Percentiles rank a stretch among this genome's conserved stretches.
Conservation (phyloP, 306 rosid genomes). For the Trifolium subterraneum region DNA sequence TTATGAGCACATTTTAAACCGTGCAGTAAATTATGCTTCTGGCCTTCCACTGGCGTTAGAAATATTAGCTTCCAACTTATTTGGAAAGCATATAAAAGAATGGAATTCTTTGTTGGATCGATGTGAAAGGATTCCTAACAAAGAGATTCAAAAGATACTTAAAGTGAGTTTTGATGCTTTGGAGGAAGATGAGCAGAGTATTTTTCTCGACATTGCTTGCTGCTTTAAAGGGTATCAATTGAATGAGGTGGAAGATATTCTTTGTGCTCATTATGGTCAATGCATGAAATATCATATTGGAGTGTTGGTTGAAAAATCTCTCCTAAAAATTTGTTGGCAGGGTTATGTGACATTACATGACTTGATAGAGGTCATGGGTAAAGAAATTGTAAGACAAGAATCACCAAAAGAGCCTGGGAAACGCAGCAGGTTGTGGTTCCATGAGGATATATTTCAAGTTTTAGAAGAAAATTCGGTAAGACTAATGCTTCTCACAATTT, state of each 20-base stretch:
- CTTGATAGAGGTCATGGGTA: conserved; percentile 19
- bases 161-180: conserved; percentile 28
- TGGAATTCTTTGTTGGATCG: conserved; percentile 10
- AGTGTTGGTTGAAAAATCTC: neutral
- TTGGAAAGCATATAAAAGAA: neutral
- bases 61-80: conserved; percentile 33
- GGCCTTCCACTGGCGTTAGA: conserved; percentile 42
- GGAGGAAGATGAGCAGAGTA: neutral
- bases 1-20: neutral
- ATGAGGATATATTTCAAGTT: conserved; percentile 10
- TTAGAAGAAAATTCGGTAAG: neutral
- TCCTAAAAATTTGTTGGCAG: too few relatives aligned
- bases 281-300: neutral
- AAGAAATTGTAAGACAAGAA: neutral
- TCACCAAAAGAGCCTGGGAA: conserved; percentile 1
- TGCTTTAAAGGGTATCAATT: neutral
- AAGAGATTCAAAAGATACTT: neutral
- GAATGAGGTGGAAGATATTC: neutral
- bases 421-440: conserved; percentile 10
- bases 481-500: too few relatives aligned
- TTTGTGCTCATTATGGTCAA: neutral
- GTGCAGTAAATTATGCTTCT: neutral
- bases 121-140: neutral
- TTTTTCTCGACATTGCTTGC: conserved; percentile 35
- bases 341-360: neutral